These are phyloP conservation scores for Nakazawaea wickerhamii DNA, from an alignment of 805 yeast genomes.

Conservation along the genomic window DNA sequence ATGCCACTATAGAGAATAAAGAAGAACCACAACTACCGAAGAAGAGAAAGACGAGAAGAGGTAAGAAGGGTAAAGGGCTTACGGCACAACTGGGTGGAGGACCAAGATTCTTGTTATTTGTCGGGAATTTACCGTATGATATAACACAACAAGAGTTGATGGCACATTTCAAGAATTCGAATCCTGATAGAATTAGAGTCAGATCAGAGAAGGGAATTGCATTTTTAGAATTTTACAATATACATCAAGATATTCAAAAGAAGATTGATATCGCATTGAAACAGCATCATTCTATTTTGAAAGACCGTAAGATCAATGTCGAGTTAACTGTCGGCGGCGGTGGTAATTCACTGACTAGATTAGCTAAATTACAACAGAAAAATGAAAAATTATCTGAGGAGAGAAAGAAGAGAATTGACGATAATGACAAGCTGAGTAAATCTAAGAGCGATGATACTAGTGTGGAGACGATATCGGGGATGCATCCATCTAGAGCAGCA, in stretches of 20 bases:
- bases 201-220: constrained; percentile 89
- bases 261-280: constrained; percentile 81
- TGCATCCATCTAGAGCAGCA: constrained; percentile 68
- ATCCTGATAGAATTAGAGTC: constrained; percentile 72
- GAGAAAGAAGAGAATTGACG: constrained; percentile 50
- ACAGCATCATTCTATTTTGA: constrained; percentile 71
- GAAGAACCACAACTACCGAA: constrained; percentile 32
- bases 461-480: constrained; percentile 22
- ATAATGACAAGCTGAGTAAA: constrained; percentile 37
- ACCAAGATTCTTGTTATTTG: constrained; percentile 75
- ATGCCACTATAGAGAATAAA: constrained; percentile 20
- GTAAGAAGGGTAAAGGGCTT: constrained; percentile 62
- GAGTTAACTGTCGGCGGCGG: constrained; percentile 99
- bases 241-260: constrained; percentile 58
- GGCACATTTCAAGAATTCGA: constrained; percentile 65
- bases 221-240: constrained; percentile 72
- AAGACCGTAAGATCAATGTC: constrained; percentile 80
- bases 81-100: constrained; percentile 32
- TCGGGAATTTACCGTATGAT: constrained; percentile 84
- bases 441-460: constrained; percentile 26
- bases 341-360: constrained; percentile 70
- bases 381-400: constrained; percentile 72
- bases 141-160: constrained; percentile 55
- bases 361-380: constrained; percentile 70
- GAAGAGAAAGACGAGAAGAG: constrained; percentile 73